A percentile compares a stretch with the other conserved stretches of the same genome.
Conservation (phyloP, 2,329 filamentous ascomycete species). For the Xylariaceae sp. region DNA sequence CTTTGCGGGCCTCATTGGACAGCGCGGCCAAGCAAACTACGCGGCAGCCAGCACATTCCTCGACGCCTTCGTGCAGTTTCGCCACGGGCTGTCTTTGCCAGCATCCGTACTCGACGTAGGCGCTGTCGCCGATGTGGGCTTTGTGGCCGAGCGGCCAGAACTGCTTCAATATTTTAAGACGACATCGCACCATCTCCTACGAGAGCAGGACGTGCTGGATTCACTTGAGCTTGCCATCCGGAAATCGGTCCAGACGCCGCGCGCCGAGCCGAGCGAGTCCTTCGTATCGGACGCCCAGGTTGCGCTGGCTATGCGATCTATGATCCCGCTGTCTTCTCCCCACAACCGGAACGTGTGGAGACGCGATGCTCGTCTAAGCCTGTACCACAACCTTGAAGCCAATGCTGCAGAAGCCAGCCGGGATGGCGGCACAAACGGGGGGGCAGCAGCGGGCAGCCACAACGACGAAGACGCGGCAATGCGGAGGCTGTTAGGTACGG, state of each 20-base stretch:
- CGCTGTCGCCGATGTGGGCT: conserved; percentile 3
- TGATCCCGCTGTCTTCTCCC: neutral
- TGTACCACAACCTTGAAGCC: neutral
- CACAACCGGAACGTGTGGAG: neutral
- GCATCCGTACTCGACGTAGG: conserved; percentile 1
- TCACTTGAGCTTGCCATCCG: neutral
- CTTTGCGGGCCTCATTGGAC: conserved; percentile 25
- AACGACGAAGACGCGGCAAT: neutral
- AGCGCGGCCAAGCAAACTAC: conserved; percentile 34
- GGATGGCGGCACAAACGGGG: neutral
- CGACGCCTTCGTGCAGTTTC: conserved; percentile 25
- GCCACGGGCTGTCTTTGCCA: neutral
- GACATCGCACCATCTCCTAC: neutral
- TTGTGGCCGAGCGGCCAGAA: neutral
- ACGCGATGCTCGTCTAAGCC: neutral
- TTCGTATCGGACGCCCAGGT: neutral
- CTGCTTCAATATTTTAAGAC: neutral
- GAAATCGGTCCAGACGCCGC: neutral
- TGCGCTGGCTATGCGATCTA: neutral
- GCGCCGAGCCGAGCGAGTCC: neutral
- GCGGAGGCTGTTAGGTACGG: neutral
- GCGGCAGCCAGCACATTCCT: conserved; percentile 35
- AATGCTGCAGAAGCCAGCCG: neutral
- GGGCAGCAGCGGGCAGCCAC: neutral
- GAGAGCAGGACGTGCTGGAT: neutral